phyloP scores from a whole-genome alignment of 2,329 filamentous ascomycete species.

The Penicillium corylophilum region DNA sequence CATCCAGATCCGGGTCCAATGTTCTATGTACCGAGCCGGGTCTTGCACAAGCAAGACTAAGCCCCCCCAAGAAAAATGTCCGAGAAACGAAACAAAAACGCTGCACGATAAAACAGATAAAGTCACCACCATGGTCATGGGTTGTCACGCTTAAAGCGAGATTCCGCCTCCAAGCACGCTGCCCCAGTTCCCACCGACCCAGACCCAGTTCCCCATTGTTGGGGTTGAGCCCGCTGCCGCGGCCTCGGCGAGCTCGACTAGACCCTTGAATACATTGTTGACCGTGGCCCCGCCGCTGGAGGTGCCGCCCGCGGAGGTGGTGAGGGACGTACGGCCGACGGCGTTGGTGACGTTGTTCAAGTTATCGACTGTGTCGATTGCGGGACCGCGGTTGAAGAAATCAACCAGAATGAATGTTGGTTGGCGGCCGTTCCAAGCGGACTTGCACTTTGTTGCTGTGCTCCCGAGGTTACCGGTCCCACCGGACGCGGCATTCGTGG shows the following conservation, averaged over 20 bases:
- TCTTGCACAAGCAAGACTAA: neutral
- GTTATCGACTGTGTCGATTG: slow-evolving; percentile 66
- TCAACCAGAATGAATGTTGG: slow-evolving; percentile 78
- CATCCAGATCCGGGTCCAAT: neutral
- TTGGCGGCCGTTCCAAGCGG: slow-evolving; percentile 56
- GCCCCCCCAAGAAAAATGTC: neutral
- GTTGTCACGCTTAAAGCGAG: slow-evolving; percentile 23
- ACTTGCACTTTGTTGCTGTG: slow-evolving; percentile 53
- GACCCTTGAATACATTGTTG: slow-evolving; percentile 38
- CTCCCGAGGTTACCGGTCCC: slow-evolving; percentile 53
- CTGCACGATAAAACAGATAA: slow-evolving; percentile 5
- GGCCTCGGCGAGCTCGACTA: slow-evolving; percentile 38
- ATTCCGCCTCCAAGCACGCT: slow-evolving; percentile 42
- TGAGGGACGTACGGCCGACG: slow-evolving; percentile 42
- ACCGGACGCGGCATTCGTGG: slow-evolving; percentile 65
- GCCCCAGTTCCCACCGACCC: slow-evolving; percentile 45
- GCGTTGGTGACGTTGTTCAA: slow-evolving; percentile 59
- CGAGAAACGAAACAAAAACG: slow-evolving; percentile 10
- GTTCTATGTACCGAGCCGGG: slow-evolving; percentile 7
- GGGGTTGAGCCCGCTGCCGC: slow-evolving; percentile 39
- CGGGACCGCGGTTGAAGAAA: slow-evolving; percentile 72
- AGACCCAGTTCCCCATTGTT: slow-evolving; percentile 45
- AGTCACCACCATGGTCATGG: neutral
- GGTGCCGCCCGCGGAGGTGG: slow-evolving; percentile 26
- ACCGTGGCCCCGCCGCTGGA: slow-evolving; percentile 30